Evolutionary conservation across 106 monocot species (phyloP), one percentile per base, ranked within the genome.

Genomic region (Gastrodia elata): DNA sequence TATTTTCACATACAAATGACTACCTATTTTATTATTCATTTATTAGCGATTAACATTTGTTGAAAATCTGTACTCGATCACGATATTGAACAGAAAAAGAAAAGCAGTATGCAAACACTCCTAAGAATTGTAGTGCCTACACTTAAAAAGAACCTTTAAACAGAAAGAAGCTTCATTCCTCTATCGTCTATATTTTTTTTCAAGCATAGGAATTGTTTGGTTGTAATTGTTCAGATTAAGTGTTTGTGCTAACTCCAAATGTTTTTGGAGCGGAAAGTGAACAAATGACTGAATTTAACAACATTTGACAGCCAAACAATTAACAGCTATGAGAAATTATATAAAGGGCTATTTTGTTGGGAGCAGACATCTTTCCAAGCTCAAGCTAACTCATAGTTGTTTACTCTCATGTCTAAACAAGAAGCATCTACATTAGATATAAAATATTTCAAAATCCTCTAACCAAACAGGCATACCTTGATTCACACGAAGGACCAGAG

Each of bases 401-500:
- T 38, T 22, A 68, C 20, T 68, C 39, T 68, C 68, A 68, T 38
- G 68, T 39, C 68, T 38, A 68, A 25, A 69, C 6, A 69, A 69
- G 68, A 69, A 25, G 39, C n/a, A 61, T 30, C 25, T 30, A 13
- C 14, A 4, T 61, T 61, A 43, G 1, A 6, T 11, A 27, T 5
- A 71, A 43, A 41, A 41, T 14, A 71, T 28, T 20, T 34, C 44
- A 69, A 69, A 25, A 26, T 69, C 41, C n/a, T 48, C 2, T 34
- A 28, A 72, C 33, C 24, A 71, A n/a, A n/a, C n/a, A 70, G 11
- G 35, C 48, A 39, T 83, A 98, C 98, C 98, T 88, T 82, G 93
- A 71, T 83, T 98, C 88, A 80, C 98, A 93, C 74, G 93, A 91
- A 64, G 77, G 71, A 77, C 91, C 93, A 75, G 91, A 87, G 71